Evolutionary conservation across 352 stramenopile species (phyloP).

Genomic region (Saprolegnia diclina): DNA sequence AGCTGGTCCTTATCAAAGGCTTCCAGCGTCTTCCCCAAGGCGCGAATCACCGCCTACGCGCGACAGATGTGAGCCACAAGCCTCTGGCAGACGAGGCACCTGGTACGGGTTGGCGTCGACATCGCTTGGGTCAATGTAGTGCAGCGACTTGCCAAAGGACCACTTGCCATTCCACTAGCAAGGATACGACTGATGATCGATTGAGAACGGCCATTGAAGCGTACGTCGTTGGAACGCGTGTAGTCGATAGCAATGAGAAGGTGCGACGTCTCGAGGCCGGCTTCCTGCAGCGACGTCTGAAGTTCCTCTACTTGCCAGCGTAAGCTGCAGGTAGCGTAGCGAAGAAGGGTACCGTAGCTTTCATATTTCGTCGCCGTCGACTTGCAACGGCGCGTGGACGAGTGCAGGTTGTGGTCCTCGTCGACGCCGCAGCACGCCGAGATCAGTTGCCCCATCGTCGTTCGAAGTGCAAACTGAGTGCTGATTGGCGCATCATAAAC

Average conservation of each 20-base stretch:
- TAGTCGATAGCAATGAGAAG: constrained; percentile 68
- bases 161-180: constrained; percentile 53
- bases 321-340: background rate
- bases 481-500: background rate
- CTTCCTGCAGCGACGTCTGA: constrained; percentile 38
- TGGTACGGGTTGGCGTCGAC: constrained; percentile 54
- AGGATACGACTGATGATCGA: background rate
- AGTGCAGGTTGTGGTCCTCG: background rate
- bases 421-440: constrained; percentile 2
- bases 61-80: background rate
- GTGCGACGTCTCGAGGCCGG: constrained; percentile 58
- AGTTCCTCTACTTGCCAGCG: constrained; percentile 41
- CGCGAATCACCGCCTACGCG: constrained; percentile 55
- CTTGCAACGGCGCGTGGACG: constrained; percentile 9
- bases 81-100: constrained; percentile 28
- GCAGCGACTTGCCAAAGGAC: constrained; percentile 58
- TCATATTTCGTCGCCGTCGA: background rate
- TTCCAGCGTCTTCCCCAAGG: constrained; percentile 58
- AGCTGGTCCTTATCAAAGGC: constrained; percentile 74
- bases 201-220: background rate
- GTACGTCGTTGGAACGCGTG: constrained; percentile 55
- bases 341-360: constrained; percentile 7
- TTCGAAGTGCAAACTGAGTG: background rate
- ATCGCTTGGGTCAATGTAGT: constrained; percentile 46
- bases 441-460: constrained; percentile 5